Conservation (phyloP, 257 asterid species). For the Rehmannia glutinosa region DNA sequence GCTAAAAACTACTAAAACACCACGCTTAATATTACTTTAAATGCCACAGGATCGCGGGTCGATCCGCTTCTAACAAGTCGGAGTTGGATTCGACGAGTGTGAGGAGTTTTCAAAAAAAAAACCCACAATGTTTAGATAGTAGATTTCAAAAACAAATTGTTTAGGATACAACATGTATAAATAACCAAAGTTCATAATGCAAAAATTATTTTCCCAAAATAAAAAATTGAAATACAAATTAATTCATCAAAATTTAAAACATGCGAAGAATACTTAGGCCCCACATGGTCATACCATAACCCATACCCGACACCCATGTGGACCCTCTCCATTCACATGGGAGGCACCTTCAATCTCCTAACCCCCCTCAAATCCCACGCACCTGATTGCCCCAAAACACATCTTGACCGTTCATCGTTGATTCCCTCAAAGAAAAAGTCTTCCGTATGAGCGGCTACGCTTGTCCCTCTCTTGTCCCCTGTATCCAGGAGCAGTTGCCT, state of each 20-base stretch:
- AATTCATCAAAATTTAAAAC: not conserved
- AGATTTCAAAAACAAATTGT: too few relatives aligned
- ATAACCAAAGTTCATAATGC: too few relatives aligned
- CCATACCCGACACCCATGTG: constrained; percentile 19
- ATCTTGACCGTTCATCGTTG: constrained; percentile 28
- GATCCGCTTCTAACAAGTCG: too few relatives aligned
- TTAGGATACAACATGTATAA: too few relatives aligned
- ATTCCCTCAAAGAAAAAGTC: constrained; percentile 12
- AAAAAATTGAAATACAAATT: not conserved
- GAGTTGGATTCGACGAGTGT: too few relatives aligned
- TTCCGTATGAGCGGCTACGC: constrained; percentile 51
- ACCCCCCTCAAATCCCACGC: constrained; percentile 6
- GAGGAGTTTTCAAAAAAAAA: too few relatives aligned
- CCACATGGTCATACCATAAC: too few relatives aligned
- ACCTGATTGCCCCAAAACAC: constrained; percentile 25
- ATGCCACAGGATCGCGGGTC: too few relatives aligned
- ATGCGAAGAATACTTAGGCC: not conserved
- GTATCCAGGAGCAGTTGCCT: constrained; percentile 25
- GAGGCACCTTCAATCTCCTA: constrained; percentile 22
- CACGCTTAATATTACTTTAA: too few relatives aligned
- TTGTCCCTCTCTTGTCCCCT: constrained; percentile 56
- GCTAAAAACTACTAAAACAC: too few relatives aligned
- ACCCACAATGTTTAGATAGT: too few relatives aligned
- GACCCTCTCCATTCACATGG: constrained; percentile 30
- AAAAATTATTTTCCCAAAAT: too few relatives aligned